Base-by-base conservation (phyloP, 139 green algal species). In the Chlamydomonas urium region DNA sequence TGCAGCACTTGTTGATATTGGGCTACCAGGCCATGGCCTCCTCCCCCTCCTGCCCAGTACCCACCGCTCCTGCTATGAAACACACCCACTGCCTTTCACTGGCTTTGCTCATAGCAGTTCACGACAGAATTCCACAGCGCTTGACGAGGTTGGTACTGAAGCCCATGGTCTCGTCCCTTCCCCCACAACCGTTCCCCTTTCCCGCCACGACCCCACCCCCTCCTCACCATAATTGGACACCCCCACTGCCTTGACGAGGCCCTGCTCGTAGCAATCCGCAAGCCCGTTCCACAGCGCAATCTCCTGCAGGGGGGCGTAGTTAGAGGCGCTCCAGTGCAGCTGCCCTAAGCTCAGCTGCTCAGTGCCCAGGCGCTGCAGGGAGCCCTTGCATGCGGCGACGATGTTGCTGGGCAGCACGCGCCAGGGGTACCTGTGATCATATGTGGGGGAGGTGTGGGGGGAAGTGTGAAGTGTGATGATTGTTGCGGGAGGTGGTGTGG, bases 301-400 rank as follows among this genome's bases (percentile, higher is more conserved):
- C 71, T 96, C 90, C 79, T 92, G 79, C 32, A 38, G 59, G 31
- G 32, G 14, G 32, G 17, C 31, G 69, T 97, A 97, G 38, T 93
- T 94, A 48, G 91, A 81, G 36, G 90, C 83, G 42, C 65, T 86
- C 92, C 92, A 97, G 78, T 97, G 92, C 75, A 97, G 79, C 83
- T 97, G 92, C 26, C 80, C 90, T 4, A 97, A 24, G 4, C 80
- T 82, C 19, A 97, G 57, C 65, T 86, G 76, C 29, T 94, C 79
- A 38, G 62, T n/a, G n/a, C 86, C 83, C 37, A 88, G 75, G 0
- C 90, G 80, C 65, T 77, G 38, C 69, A 92, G 45, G 4, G 82
- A 94, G 35, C 76, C 86, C 73, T 77, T 90, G 75, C 78, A 88
- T 0, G 89, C 90, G 0, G 59, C 72, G 47, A 83, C 82, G n/a